phyloP scores from a whole-genome alignment of 164 flowering plant species.

The Buxus sempervirens region DNA sequence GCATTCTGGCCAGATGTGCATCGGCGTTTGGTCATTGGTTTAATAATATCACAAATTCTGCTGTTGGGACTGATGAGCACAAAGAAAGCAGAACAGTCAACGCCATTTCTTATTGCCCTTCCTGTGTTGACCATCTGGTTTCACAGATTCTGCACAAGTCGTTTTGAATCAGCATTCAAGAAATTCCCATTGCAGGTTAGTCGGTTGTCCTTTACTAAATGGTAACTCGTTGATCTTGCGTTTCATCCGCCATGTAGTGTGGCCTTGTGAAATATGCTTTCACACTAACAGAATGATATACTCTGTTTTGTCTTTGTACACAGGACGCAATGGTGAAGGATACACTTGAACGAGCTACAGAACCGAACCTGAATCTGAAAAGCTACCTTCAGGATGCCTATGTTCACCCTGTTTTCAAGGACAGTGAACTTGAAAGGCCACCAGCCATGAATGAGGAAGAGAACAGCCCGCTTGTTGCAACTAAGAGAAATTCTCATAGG shows the following conservation, averaged over 20 bases:
- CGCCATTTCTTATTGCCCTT: constrained; percentile 45
- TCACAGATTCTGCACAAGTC: constrained; percentile 51
- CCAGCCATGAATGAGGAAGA: constrained; percentile 56
- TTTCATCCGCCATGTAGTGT: no score
- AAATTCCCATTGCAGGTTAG: constrained; percentile 59
- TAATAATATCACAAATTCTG: constrained; percentile 73
- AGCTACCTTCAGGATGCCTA: constrained; percentile 66
- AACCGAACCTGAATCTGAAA: constrained; percentile 63
- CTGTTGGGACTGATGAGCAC: constrained; percentile 76
- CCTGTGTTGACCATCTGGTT: constrained; percentile 62
- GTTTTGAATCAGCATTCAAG: constrained; percentile 60
- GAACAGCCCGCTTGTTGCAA: constrained; percentile 52
- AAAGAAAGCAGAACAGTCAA: constrained; percentile 30
- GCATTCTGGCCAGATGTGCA: constrained; percentile 89
- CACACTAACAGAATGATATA: background rate
- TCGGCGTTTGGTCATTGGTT: constrained; percentile 42
- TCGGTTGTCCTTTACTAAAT: background rate
- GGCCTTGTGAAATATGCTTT: no score
- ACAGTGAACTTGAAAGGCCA: constrained; percentile 31
- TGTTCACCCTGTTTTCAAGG: constrained; percentile 73
- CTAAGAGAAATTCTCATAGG: constrained; percentile 46
- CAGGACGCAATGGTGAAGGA: constrained; percentile 89
- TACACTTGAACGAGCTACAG: constrained; percentile 70
- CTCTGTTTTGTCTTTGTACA: background rate
- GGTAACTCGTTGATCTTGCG: no score